Percentiles rank a stretch among this genome's conserved stretches.
Conservation (phyloP, 352 stramenopile genomes). For the Porosira glacialis region DNA sequence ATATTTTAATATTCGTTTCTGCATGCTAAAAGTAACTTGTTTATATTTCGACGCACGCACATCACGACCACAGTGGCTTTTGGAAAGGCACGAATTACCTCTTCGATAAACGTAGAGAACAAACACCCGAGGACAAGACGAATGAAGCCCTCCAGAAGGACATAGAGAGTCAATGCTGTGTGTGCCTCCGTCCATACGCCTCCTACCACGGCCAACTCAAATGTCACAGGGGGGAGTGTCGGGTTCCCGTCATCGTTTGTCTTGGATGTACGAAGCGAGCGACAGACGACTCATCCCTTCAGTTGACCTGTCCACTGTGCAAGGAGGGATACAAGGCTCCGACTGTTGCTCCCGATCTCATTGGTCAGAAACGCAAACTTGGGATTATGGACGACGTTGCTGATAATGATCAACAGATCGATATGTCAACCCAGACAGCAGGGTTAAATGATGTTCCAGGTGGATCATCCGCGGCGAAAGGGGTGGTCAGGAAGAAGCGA, state of each 20-base stretch:
- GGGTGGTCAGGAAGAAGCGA: not conserved
- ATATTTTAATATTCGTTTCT: too few species aligned
- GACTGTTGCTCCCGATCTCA: slow-evolving; percentile 46
- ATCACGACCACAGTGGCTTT: slow-evolving; percentile 49
- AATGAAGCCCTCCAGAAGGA: slow-evolving; percentile 41
- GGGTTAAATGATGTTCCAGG: not conserved
- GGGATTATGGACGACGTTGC: too few species aligned
- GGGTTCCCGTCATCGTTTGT: slow-evolving; percentile 67
- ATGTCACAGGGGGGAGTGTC: slow-evolving; percentile 35
- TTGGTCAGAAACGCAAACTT: slow-evolving; percentile 47
- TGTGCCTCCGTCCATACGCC: slow-evolving; percentile 48
- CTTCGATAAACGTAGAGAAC: slow-evolving; percentile 70
- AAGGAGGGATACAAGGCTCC: slow-evolving; percentile 52
- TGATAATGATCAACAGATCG: too few species aligned
- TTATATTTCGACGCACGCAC: too few species aligned
- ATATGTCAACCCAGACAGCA: too few species aligned
- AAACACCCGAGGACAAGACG: slow-evolving; percentile 42
- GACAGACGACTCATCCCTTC: slow-evolving; percentile 12
- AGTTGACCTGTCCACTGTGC: slow-evolving; percentile 53
- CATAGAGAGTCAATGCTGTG: slow-evolving; percentile 48
- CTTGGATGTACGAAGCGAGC: slow-evolving; percentile 22
- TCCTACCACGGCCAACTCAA: slow-evolving; percentile 56
- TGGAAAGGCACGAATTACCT: slow-evolving; percentile 83
- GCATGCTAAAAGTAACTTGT: too few species aligned
- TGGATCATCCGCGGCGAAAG: not conserved